phyloP scores from a whole-genome alignment of 2,329 filamentous ascomycete genomes.

The Ambrosiella cleistominuta region DNA sequence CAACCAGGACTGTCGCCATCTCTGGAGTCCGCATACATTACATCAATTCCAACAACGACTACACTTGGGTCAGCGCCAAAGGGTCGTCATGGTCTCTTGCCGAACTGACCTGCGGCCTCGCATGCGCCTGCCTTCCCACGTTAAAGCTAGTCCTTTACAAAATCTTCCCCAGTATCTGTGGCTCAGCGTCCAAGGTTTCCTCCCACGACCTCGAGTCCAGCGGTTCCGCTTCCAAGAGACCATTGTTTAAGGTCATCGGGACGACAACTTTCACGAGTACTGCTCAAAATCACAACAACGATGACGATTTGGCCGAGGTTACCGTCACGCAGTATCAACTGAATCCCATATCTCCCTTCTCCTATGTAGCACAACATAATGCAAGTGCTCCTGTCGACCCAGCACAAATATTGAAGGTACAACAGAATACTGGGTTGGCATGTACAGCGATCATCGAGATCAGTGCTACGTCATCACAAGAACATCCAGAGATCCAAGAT shows the following conservation, averaged over 20 bases:
- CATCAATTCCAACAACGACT: conserved; percentile 13
- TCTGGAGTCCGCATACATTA: conserved; percentile 16
- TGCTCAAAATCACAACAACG: background rate
- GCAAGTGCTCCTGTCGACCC: background rate
- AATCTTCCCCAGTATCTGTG: conserved; percentile 15
- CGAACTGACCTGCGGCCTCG: conserved; percentile 16
- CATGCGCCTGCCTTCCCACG: conserved; percentile 16
- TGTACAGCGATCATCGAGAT: conserved; percentile 4
- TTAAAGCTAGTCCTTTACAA: conserved; percentile 17
- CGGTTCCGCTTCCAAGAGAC: background rate
- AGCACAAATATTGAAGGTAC: conserved; percentile 3
- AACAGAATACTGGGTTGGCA: conserved; percentile 6
- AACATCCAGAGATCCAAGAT: background rate
- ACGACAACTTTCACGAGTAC: background rate
- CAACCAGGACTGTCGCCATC: conserved; percentile 15
- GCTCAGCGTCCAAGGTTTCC: background rate
- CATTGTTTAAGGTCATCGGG: background rate
- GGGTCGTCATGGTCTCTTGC: conserved; percentile 16
- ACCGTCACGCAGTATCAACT: background rate
- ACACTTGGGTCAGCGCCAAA: conserved; percentile 16
- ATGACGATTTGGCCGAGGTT: background rate
- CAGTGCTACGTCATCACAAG: background rate
- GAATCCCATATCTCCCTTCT: background rate
- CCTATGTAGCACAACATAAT: conserved; percentile 3
- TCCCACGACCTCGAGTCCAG: background rate